These are phyloP conservation scores for Leccinum aurantiacum DNA, from an alignment of 768 basidiomycete species.

Conservation along the genomic window DNA sequence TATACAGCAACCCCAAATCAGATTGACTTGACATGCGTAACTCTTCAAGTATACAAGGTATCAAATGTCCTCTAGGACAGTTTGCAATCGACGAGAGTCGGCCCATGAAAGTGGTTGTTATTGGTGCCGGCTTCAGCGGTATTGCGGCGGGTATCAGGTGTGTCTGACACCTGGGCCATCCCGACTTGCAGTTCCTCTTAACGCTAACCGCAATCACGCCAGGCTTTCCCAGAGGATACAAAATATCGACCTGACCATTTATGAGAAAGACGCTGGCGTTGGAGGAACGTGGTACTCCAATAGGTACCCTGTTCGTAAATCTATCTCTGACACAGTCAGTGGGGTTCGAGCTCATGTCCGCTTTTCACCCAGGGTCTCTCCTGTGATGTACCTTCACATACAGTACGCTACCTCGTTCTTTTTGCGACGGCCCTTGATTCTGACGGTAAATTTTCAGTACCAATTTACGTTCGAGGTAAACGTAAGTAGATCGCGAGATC, in stretches of 20 bases:
- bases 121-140: background rate
- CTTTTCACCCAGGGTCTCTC: slow-evolving; percentile 44
- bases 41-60: background rate
- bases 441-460: slow-evolving; percentile 38
- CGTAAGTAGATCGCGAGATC: slow-evolving; percentile 25
- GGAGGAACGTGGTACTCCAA: slow-evolving; percentile 65
- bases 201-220: background rate
- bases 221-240: slow-evolving; percentile 10
- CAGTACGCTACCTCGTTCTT: slow-evolving; percentile 34
- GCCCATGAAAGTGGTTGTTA: background rate
- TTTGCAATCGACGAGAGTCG: background rate
- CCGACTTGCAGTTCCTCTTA: background rate
- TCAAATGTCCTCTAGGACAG: background rate
- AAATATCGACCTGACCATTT: slow-evolving; percentile 55
- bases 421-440: background rate
- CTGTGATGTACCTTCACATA: slow-evolving; percentile 61
- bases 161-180: background rate
- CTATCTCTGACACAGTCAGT: background rate
- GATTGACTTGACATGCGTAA: background rate
- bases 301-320: slow-evolving; percentile 46
- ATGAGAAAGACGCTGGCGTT: slow-evolving; percentile 57
- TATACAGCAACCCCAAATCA: too few relatives aligned
- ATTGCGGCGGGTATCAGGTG: background rate
- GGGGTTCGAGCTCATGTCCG: background rate
- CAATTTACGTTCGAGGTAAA: slow-evolving; percentile 59